phyloP scores from a whole-genome alignment of 257 asterid genomes.

The Craterostigma plantagineum region DNA sequence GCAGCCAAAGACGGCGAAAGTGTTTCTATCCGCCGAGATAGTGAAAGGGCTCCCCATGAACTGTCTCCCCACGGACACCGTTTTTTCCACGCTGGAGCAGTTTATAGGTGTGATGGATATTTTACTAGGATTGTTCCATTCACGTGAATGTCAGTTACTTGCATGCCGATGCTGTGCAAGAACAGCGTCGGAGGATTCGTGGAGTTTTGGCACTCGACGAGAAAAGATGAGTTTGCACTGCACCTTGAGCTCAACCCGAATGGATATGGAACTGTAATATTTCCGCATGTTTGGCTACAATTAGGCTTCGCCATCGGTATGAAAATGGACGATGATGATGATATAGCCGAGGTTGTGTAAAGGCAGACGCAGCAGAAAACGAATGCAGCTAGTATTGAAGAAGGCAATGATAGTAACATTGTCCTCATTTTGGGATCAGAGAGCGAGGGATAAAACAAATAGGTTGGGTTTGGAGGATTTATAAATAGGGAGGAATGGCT shows the following conservation, averaged over 20 bases:
- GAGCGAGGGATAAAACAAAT: no score
- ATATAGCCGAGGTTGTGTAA: no score
- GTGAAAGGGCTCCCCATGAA: slow-evolving; percentile 14
- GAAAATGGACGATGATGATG: neutral
- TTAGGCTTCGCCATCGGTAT: slow-evolving; percentile 6
- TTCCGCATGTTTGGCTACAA: slow-evolving; percentile 19
- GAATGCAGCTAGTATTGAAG: neutral
- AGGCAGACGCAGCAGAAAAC: no score
- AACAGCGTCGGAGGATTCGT: slow-evolving; percentile 9
- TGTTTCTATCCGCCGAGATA: slow-evolving; percentile 12
- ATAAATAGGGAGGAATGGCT: no score
- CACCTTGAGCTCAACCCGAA: slow-evolving; percentile 21
- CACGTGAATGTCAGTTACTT: slow-evolving; percentile 9
- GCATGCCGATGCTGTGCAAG: slow-evolving; percentile 14
- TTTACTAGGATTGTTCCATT: slow-evolving; percentile 9
- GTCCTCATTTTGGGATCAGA: no score
- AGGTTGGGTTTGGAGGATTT: no score
- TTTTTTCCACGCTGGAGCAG: slow-evolving; percentile 6
- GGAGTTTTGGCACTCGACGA: slow-evolving; percentile 11
- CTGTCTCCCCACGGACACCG: neutral
- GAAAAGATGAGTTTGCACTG: slow-evolving; percentile 14
- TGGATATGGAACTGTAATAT: slow-evolving; percentile 21
- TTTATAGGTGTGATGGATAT: slow-evolving; percentile 10
- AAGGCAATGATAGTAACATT: neutral
- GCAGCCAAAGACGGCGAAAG: slow-evolving; percentile 19